Percentiles rank a stretch among this genome's conserved stretches.
Evolutionary conservation across 2,329 filamentous ascomycete species (phyloP).

Genomic region (Penicillium sp.): DNA sequence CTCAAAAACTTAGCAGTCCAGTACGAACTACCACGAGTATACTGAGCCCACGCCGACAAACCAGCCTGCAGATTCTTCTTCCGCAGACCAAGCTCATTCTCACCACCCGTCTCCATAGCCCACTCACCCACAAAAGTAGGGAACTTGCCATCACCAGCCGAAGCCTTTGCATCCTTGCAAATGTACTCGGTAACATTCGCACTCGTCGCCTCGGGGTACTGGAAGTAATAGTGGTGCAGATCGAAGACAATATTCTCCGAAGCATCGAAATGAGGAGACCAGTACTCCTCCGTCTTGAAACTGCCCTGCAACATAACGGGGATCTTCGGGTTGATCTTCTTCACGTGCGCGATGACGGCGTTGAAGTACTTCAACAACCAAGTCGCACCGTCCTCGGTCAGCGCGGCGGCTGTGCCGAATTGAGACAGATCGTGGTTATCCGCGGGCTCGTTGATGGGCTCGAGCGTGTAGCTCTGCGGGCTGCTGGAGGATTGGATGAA

Average conservation of each 20-base stretch:
- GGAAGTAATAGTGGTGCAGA: conserved; percentile 36
- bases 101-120: conserved; percentile 28
- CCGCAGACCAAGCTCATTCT: conserved; percentile 27
- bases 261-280: conserved; percentile 26
- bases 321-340: conserved; percentile 23
- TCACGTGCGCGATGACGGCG: conserved; percentile 29
- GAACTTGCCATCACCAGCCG: conserved; percentile 28
- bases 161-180: conserved; percentile 25
- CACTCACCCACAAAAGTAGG: conserved; percentile 36
- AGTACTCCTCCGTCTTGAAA: conserved; percentile 33
- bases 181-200: conserved; percentile 28
- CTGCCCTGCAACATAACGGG: conserved; percentile 38
- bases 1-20: conserved; percentile 31
- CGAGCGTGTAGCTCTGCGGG: conserved; percentile 32
- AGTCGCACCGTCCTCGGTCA: conserved; percentile 31
- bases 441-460: conserved; percentile 38
- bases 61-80: conserved; percentile 27
- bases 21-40: conserved; percentile 30
- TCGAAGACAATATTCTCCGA: conserved; percentile 35
- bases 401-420: conserved; percentile 34
- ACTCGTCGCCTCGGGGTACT: conserved; percentile 24
- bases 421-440: conserved; percentile 31
- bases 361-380: conserved; percentile 35
- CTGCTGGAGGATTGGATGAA: conserved; percentile 29
- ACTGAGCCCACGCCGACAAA: conserved; percentile 22